Conservation (phyloP, 176 grass and related monocot genomes). For the Phoenix roebelenii region DNA sequence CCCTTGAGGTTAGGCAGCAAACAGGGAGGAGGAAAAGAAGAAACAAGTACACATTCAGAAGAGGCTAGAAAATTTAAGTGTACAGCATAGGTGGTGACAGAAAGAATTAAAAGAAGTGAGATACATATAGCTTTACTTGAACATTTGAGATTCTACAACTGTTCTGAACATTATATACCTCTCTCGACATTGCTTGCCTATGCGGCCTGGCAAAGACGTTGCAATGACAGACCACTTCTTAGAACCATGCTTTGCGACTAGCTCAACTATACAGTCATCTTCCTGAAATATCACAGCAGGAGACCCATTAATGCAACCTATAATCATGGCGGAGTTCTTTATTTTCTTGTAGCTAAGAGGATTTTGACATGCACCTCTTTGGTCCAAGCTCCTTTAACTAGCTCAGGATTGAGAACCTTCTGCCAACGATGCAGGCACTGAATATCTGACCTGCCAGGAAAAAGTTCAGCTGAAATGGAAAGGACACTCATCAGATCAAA, state of each 20-base stretch:
- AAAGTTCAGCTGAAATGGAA: conserved; percentile 1
- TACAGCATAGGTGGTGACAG: no score
- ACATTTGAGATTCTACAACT: no score
- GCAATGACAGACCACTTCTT: conserved; percentile 12
- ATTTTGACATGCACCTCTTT: conserved; percentile 2
- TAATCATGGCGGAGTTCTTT: not conserved
- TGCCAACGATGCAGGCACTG: conserved; percentile 11
- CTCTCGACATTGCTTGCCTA: conserved; percentile 14
- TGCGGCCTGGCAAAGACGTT: conserved; percentile 6
- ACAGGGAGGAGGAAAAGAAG: no score
- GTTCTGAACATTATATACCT: not conserved
- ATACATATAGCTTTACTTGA: no score
- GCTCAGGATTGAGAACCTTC: conserved; percentile 9
- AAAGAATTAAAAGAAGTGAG: no score
- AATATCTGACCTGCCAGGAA: conserved; percentile 10
- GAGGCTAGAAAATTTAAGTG: no score
- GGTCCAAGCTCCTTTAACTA: conserved; percentile 13
- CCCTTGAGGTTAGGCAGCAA: no score
- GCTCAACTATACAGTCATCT: conserved; percentile 6
- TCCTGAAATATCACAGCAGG: conserved; percentile 1
- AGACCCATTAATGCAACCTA: not conserved
- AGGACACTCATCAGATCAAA: not conserved
- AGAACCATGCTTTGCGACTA: conserved; percentile 4
- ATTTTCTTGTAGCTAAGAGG: not conserved
- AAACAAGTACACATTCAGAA: no score